phyloP scores from a whole-genome alignment of 495 filamentous ascomycete species.

The Hypomontagnella submonticulosa region DNA sequence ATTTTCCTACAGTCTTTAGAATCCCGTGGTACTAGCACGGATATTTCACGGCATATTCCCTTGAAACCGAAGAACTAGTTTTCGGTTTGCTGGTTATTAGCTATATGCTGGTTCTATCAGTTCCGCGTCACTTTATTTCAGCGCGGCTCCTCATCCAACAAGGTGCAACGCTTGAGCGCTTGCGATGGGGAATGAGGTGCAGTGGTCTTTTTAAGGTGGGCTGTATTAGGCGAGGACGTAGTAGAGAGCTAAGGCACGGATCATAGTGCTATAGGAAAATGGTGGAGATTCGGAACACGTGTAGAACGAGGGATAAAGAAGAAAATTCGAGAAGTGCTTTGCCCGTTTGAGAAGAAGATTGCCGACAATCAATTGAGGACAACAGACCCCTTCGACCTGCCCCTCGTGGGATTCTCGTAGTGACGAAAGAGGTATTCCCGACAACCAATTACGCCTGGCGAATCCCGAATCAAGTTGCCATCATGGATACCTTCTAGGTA shows the following conservation, averaged over 20 bases:
- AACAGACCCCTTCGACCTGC: constrained; percentile 11
- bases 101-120: background rate
- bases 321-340: constrained; percentile 1
- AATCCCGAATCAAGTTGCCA: constrained; percentile 17
- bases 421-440: constrained; percentile 27
- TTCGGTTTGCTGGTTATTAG: too few species aligned
- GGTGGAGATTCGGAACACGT: constrained; percentile 9
- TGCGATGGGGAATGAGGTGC: constrained; percentile 15
- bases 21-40: too few species aligned
- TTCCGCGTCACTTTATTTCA: constrained; percentile 2
- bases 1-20: too few species aligned
- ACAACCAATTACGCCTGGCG: background rate
- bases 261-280: background rate
- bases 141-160: constrained; percentile 24
- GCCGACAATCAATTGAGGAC: constrained; percentile 14
- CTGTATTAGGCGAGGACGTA: too few species aligned
- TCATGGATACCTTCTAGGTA: too few species aligned
- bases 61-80: too few species aligned
- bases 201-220: constrained; percentile 33
- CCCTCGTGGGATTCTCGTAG: constrained; percentile 16
- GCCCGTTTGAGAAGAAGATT: constrained; percentile 10
- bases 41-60: too few species aligned
- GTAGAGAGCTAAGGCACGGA: constrained; percentile 4
- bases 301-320: constrained; percentile 3
- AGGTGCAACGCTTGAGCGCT: constrained; percentile 5